Conservation (phyloP, 176 grass and related monocot species). For the Pharus latifolius region DNA sequence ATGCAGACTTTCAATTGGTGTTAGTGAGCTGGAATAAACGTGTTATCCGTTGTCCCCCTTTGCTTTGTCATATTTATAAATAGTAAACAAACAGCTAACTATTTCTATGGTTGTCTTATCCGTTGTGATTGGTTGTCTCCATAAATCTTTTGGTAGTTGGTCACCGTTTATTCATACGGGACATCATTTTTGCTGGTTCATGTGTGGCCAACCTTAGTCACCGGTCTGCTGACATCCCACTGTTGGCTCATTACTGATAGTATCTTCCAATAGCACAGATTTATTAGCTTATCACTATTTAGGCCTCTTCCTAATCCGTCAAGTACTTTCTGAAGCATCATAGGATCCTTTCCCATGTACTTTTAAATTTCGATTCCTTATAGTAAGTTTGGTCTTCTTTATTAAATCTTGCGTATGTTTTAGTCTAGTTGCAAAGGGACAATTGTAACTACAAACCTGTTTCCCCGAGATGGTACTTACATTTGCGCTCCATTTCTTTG, state of each 20-base stretch:
- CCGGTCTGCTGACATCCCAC: not conserved
- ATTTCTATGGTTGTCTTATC: too few species aligned
- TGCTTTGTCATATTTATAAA: too few species aligned
- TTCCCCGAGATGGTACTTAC: not conserved
- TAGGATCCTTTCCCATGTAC: not conserved
- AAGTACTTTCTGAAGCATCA: not conserved
- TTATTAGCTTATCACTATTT: not conserved
- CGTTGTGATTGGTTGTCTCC: too few species aligned
- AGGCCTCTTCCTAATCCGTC: not conserved
- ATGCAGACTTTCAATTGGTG: not conserved
- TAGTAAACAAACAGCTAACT: too few species aligned
- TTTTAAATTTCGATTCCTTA: not conserved
- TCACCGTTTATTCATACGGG: too few species aligned
- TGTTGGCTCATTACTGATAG: too few species aligned
- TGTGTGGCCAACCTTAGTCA: not conserved
- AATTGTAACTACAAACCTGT: not conserved
- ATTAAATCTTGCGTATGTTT: not conserved
- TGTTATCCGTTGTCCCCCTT: not conserved
- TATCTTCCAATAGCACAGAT: not conserved
- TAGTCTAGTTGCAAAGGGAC: not conserved
- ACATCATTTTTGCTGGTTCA: not conserved
- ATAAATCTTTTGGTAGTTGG: too few species aligned
- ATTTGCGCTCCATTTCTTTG: not conserved
- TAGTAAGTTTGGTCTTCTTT: not conserved
- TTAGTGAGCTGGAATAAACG: not conserved